These are phyloP conservation scores for Chara braunii DNA, from an alignment of 139 green algal species.

Conservation along the genomic window DNA sequence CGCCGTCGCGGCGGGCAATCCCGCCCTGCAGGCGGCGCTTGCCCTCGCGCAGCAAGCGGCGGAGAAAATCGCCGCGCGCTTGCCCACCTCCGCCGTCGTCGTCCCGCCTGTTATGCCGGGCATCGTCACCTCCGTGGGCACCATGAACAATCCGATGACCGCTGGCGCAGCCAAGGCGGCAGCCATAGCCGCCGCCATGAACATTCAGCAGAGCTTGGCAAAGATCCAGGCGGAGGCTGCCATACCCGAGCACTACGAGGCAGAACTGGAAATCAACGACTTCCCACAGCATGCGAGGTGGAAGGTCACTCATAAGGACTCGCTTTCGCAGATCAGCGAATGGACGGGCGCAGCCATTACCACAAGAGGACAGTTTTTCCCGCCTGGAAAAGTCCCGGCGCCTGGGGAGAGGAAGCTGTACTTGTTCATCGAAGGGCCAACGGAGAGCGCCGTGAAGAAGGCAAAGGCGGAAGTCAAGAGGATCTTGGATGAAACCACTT, in stretches of 20 bases:
- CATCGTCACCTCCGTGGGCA: conserved; percentile 9
- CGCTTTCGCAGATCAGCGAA: conserved; percentile 72
- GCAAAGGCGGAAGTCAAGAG: conserved; percentile 38
- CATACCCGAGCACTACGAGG: conserved; percentile 60
- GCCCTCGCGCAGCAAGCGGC: neutral
- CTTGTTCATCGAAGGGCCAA: conserved; percentile 77
- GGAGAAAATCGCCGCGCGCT: neutral
- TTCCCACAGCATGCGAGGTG: conserved; percentile 84
- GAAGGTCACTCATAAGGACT: conserved; percentile 89
- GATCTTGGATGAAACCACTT: conserved; percentile 33
- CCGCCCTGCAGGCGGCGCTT: neutral
- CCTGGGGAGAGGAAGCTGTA: conserved; percentile 86
- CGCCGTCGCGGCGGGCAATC: conserved; percentile 1
- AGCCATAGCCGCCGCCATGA: conserved; percentile 38
- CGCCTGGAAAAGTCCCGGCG: conserved; percentile 47
- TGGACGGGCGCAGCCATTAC: conserved; percentile 78
- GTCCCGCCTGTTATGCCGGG: neutral
- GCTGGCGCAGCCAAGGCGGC: conserved; percentile 23
- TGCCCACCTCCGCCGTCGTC: no score
- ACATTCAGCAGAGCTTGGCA: conserved; percentile 33
- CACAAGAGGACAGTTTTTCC: conserved; percentile 64
- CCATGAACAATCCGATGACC: conserved; percentile 1
- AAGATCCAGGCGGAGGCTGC: conserved; percentile 19
- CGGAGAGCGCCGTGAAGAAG: conserved; percentile 37
- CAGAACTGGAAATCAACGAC: conserved; percentile 98